Evolutionary conservation across 1,284 basidiomycete species (phyloP), one percentile per base, ranked within the genome.

Genomic region (Ustilago bromivora): DNA sequence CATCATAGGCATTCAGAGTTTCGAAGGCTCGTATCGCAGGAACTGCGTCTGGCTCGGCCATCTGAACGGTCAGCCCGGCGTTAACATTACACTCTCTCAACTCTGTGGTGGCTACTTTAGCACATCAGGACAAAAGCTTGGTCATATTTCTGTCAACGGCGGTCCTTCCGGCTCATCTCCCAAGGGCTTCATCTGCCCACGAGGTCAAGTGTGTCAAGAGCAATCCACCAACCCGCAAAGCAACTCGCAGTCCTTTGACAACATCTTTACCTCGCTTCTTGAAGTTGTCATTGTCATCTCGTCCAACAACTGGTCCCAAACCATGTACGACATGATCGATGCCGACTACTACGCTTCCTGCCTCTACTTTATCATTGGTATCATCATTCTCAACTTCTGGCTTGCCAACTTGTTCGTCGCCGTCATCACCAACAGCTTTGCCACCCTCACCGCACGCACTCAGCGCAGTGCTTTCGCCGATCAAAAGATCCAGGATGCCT

Each of bases 351-450:
- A 93, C 83, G 87, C 92, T 8, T 94, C 95, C 0, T 92, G 90
- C 79, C 88, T 95, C 73, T 98, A 95, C 88, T 98, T 95, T 88
- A 92, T 98, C 78, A 87, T 92, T 61, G 92, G 92, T 35, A 70
- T 86, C 55, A 80, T 86, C 65, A 57, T 82, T 56, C 74, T 84
- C 66, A 85, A 84, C 73, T 86, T 86, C 52, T 86, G 83, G 83
- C 76, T 98, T 65, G 92, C 96, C 88, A 96, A 97, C 85, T 87
- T 97, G 68, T 94, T 98, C 85, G 94, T 98, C 68, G 96, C 96
- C 35, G 96, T 98, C 51, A 97, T 98, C 79, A 95, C 95, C 51
- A 94, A 95, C 86, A 95, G 94, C 0, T 99, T 99, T 86, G 92
- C 92, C 31, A 93, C 93, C 15, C 96, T 98, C 72, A 90, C 94